Evolutionary conservation across 176 grass and related monocot genomes (phyloP), one percentile per base, ranked within the genome.

Genomic region (Oryza longistaminata): DNA sequence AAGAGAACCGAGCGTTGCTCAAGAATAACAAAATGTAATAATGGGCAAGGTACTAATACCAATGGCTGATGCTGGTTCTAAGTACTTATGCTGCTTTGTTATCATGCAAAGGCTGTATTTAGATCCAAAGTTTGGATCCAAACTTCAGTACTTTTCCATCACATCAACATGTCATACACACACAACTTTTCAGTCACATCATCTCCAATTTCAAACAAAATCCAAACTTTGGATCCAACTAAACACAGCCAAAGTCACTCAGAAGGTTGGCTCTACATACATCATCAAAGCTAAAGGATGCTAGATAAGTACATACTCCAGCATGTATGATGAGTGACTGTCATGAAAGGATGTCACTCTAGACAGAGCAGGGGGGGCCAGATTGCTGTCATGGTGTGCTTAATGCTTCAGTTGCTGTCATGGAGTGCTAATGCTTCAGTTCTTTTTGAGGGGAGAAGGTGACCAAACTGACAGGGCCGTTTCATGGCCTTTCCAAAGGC

Each of bases 361-460:
- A 25, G 45, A 79, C 25, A 35, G 53, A 77, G 71, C 27, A 71
- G 34, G 73, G 75, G 50, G 12, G 29, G 29, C 2, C 3, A 4
- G 49, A 49, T 44, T 78, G 64, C 83, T 78, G 48, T 78, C 83
- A 2, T 53, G 6, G 24, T 58, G 19, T 58, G 53, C 53, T 58
- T 87, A 79, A 83, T 87, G 85, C 81, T 65, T n/a, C 7, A 29
- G 73, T 77, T 70, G 39, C 39, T 79, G 66, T 85, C 64, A 11
- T 13, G 13, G 52, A 75, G 76, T 24, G 52, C 50, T 87, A 79
- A 80, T 83, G 85, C 80, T 65, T 26, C 7, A 40, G 70, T 71
- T 84, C 85, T 80, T 90, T 87, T 84, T 37, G 2, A 78, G 43
- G 84, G 89, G 75, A 44, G 45, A 69, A 61, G 80, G 76, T 44